Base-by-base conservation (phyloP, 208 protist genomes). In the Trypanosoma congolense region DNA sequence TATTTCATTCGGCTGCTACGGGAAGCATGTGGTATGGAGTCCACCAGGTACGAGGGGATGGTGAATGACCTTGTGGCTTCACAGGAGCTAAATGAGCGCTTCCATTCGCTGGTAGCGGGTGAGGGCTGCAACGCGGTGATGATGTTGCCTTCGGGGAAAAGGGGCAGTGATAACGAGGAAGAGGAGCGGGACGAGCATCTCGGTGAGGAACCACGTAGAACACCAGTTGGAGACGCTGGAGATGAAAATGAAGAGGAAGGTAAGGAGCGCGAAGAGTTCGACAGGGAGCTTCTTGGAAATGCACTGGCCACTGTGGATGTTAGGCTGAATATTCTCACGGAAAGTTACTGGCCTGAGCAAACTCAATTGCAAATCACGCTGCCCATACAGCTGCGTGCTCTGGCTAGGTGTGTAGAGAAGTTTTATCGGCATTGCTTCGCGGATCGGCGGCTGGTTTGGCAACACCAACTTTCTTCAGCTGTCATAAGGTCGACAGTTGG, bases 11-110 rank as follows among this genome's bases (percentile, higher is more conserved):
- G 64, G 19, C 85, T 92, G 31, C 73, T 99, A 36, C 96, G 97
- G 55, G 77, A 71, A 16, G 90, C 97, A 54, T 98, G 92, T 68
- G 98, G 98, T 24, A 67, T 76, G 5, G 98, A 98, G 51, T 96
- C 93, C 1, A 80, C 70, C 16, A 98, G 98, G 65, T 88, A 98
- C 22, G 96, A 99, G 73, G 95, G 93, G 24, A 98, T 99, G 96
- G 29, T 93, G 9, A 68, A 62, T 22, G 88, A 94, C 57, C 22
- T 83, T 21, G 49, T 44, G 26, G 41, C 61, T 12, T 74, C 57
- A 9, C 35, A 67, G 21, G 62, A 72, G 36, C 61, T 88, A 16
- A 77, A 70, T 50, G 19, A 64, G 35, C 48, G 65, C 38, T 88
- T 73, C 59, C 63, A 69, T 35, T 48, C 44, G 25, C 87, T 73